Evolutionary conservation across 2,329 filamentous ascomycete genomes (phyloP), one percentile per base, ranked within the genome.

Genomic region (Aspergillus jensenii): DNA sequence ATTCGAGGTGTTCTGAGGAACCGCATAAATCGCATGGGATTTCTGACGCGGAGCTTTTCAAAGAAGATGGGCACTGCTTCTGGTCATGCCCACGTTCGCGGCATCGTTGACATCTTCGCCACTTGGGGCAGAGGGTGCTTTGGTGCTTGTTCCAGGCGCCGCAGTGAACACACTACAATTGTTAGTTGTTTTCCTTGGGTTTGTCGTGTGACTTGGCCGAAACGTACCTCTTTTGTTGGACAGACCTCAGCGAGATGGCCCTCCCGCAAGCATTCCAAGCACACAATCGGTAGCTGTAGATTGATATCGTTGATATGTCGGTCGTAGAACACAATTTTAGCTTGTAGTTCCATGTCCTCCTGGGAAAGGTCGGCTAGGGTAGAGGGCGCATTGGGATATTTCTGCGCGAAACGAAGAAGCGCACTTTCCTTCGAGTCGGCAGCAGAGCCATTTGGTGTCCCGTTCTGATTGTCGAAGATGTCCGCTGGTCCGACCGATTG

Each of bases 1-100:
- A 68, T 67, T 90, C 88, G 8, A 80, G 64, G 65, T 91, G 89
- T 8, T 81, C 76, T 3, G 67, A 62, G 6, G 80, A 80, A 40
- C 75, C 75, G 71, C 89, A 91, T 35, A 86, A 76, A 11, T 84
- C 83, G 68, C 89, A 91, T 3, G 81, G 79, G 47, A 82, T 74
- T 21, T 78, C 74, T n/a, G 62, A 56, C 25, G 79, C 79, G 55
- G 87, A 84, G 15, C 79, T 79, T 60, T 80, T 81, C 15, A 89
- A 77, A 59, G 85, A 84, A 61, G 88, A 84, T 2, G 72, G 65
- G 67, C 88, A 91, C 7, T 74, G 64, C 1, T 60, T 64, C 17
- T 74, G 71, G 51, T 67, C 64, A 66, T 91, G 89, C 9, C 88
- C 88, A 44, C 82, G 76, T 70, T 87, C 83, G 48, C 79, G 81